Conservation (phyloP, 179 eudicot genomes). For the Corrigiola litoralis region DNA sequence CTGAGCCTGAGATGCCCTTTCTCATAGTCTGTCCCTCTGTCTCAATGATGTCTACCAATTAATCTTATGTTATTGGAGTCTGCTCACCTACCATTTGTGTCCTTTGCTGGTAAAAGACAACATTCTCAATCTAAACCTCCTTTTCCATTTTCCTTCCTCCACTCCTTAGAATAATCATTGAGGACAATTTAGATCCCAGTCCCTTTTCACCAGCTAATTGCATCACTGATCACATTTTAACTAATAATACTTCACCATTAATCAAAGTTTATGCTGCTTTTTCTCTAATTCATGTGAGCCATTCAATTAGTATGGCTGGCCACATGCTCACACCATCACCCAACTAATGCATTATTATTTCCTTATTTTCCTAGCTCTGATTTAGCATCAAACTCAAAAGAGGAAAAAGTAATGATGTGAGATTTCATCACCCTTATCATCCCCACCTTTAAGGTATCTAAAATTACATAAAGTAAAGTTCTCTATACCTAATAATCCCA, state of each 20-base stretch:
- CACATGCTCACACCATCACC: constrained; percentile 31
- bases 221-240: constrained; percentile 21
- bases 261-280: constrained; percentile 21
- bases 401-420: constrained; percentile 24
- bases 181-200: constrained; percentile 16
- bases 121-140: constrained; percentile 17
- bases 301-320: constrained; percentile 22
- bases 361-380: constrained; percentile 12
- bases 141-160: constrained; percentile 12
- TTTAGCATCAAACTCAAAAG: constrained; percentile 14
- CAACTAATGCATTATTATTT: constrained; percentile 7
- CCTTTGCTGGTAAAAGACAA: constrained; percentile 21
- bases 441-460: constrained; percentile 15
- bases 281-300: constrained; percentile 26
- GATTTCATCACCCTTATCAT: constrained; percentile 30
- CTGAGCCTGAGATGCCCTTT: constrained; percentile 22
- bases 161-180: constrained; percentile 8
- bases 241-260: constrained; percentile 17
- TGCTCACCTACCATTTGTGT: constrained; percentile 17
- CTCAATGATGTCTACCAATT: constrained; percentile 23
- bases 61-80: constrained; percentile 16
- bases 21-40: constrained; percentile 25
- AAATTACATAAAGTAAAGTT: constrained; percentile 17
- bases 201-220: constrained; percentile 12
- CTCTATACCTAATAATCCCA: constrained; percentile 23